These are phyloP conservation scores for Apiotrichum gracile DNA, from an alignment of 1,284 basidiomycete species.

Conservation along the genomic window DNA sequence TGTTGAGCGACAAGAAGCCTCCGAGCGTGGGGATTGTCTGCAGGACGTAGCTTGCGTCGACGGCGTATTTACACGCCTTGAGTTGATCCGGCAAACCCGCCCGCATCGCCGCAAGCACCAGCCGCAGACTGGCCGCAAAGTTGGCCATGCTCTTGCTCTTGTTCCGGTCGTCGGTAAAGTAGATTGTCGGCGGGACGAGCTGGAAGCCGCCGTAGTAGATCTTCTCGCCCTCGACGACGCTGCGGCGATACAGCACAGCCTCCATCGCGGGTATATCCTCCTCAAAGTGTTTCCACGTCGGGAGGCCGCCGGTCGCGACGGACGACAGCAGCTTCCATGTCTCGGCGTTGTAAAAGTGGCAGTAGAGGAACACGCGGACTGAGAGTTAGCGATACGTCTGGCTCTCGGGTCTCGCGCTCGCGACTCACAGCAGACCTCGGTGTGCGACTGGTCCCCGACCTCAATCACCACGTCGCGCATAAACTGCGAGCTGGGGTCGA, in stretches of 20 bases:
- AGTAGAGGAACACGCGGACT: conserved; percentile 33
- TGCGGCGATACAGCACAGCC: conserved; percentile 15
- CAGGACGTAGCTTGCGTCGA: conserved; percentile 25
- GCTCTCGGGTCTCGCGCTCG: background rate
- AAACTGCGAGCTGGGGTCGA: conserved; percentile 17
- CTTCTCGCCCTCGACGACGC: conserved; percentile 11
- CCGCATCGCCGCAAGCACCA: conserved; percentile 26
- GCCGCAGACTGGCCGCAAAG: conserved; percentile 24
- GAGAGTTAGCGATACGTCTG: background rate
- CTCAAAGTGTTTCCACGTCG: conserved; percentile 16
- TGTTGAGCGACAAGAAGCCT: conserved; percentile 24
- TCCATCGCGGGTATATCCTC: conserved; percentile 20
- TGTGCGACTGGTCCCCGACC: conserved; percentile 21
- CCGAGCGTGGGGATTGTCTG: conserved; percentile 28
- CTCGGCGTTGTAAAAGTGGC: conserved; percentile 22
- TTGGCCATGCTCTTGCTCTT: conserved; percentile 9
- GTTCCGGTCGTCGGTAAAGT: conserved; percentile 19
- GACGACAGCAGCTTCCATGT: conserved; percentile 21
- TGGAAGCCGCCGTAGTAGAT: conserved; percentile 30
- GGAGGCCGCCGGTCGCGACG: conserved; percentile 15
- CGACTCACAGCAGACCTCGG: conserved; percentile 31
- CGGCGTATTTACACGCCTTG: conserved; percentile 19
- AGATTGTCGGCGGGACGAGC: conserved; percentile 31
- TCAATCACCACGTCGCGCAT: conserved; percentile 17
- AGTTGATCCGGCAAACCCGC: conserved; percentile 19